Percentiles rank a stretch among this genome's conserved stretches.
Conservation (phyloP, 2,329 filamentous ascomycete genomes). For the Fusarium mundagurra region DNA sequence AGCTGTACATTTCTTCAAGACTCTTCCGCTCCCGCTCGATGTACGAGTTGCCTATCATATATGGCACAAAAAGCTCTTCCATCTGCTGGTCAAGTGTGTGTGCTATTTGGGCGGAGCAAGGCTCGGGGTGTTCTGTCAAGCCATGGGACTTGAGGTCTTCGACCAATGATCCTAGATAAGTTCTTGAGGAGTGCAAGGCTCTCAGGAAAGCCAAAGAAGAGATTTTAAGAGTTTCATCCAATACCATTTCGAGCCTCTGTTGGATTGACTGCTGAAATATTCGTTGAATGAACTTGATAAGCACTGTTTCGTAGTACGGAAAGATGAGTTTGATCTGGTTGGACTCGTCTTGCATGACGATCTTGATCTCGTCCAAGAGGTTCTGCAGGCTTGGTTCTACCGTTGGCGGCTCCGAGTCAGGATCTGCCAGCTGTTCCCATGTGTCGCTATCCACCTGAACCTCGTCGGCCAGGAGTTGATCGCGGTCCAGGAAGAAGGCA, state of each 20-base stretch:
- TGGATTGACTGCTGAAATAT: slow-evolving; percentile 99
- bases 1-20: slow-evolving; percentile 86
- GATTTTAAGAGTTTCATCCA: slow-evolving; percentile 92
- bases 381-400: slow-evolving; percentile 94
- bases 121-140: slow-evolving; percentile 92
- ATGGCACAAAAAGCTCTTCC: slow-evolving; percentile 80
- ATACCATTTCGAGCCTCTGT: slow-evolving; percentile 91
- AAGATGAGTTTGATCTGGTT: slow-evolving; percentile 97
- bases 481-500: slow-evolving; percentile 97
- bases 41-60: slow-evolving; percentile 74
- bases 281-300: slow-evolving; percentile 91
- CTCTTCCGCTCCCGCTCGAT: slow-evolving; percentile 75
- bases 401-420: slow-evolving; percentile 88
- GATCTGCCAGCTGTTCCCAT: slow-evolving; percentile 94
- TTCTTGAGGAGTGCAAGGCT: slow-evolving; percentile 88
- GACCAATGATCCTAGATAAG: slow-evolving; percentile 86
- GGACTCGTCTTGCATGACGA: slow-evolving; percentile 96
- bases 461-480: slow-evolving; percentile 90
- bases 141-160: slow-evolving; percentile 96
- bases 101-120: slow-evolving; percentile 85
- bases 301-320: slow-evolving; percentile 93
- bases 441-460: slow-evolving; percentile 77
- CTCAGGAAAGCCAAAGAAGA: slow-evolving; percentile 92
- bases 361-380: slow-evolving; percentile 90
- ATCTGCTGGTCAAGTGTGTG: slow-evolving; percentile 78